phyloP scores from a whole-genome alignment of 495 filamentous ascomycete genomes.

The Penicillium herquei region DNA sequence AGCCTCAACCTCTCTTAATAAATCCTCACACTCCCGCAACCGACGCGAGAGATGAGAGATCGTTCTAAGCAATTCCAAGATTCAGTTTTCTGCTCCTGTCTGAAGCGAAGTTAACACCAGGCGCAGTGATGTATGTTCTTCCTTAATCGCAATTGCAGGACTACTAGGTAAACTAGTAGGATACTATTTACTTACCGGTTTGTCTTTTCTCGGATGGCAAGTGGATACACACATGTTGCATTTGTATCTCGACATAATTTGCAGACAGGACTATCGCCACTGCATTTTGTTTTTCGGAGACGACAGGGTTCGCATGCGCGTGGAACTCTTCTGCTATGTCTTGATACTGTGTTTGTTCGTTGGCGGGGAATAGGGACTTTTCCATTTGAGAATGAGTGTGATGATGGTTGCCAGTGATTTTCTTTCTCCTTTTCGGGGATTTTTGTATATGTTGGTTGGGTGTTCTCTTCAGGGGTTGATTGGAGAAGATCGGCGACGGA shows the following conservation, averaged over 20 bases:
- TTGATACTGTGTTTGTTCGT: neutral
- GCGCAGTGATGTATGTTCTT: too few relatives aligned
- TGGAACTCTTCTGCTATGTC: constrained; percentile 28
- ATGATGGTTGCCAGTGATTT: neutral
- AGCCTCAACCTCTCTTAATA: neutral
- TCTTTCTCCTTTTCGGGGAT: too few relatives aligned
- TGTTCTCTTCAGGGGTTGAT: neutral
- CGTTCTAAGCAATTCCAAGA: neutral
- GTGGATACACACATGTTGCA: constrained; percentile 47
- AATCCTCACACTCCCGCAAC: neutral
- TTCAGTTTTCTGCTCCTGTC: neutral
- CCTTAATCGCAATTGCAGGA: neutral
- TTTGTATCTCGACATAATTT: constrained; percentile 51
- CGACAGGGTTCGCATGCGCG: constrained; percentile 69
- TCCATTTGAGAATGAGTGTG: neutral
- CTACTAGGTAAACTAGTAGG: neutral
- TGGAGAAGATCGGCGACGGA: neutral
- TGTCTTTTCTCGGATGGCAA: constrained; percentile 52
- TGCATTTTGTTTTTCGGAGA: constrained; percentile 62
- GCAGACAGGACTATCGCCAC: constrained; percentile 54
- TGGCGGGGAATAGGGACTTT: constrained; percentile 11
- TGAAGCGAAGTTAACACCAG: neutral
- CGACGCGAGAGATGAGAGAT: neutral
- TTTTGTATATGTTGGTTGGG: too few relatives aligned
- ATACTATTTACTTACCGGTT: neutral